Evolutionary conservation across 2,329 filamentous ascomycete genomes (phyloP).

Genomic region (Microcyclosporella mali): DNA sequence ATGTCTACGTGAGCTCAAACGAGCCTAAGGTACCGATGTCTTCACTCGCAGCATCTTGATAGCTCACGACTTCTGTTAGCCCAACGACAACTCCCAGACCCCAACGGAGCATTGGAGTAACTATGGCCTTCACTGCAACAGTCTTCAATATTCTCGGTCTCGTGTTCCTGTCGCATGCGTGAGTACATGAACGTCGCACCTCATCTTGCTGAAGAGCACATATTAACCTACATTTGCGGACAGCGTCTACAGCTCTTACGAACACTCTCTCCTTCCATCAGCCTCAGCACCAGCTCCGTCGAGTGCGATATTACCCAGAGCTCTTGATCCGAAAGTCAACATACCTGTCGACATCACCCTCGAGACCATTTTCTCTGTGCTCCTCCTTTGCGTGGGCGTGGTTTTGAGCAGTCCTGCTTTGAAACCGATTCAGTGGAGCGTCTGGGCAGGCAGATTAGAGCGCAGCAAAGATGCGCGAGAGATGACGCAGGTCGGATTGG

Average conservation of each 20-base stretch:
- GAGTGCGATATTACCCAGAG: conserved; percentile 28
- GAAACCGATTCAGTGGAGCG: conserved; percentile 76
- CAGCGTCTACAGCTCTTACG: conserved; percentile 94
- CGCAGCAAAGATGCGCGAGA: conserved; percentile 51
- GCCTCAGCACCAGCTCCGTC: conserved; percentile 36
- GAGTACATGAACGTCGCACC: conserved; percentile 41
- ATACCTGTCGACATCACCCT: conserved; percentile 82
- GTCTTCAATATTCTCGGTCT: conserved; percentile 68
- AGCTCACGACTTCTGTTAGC: too few species aligned
- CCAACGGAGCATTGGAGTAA: conserved; percentile 4
- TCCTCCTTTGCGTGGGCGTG: conserved; percentile 76
- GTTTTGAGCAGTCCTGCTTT: conserved; percentile 71
- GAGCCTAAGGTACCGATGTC: too few species aligned
- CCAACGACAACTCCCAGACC: background rate
- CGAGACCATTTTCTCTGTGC: conserved; percentile 74
- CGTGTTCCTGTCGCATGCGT: conserved; percentile 81
- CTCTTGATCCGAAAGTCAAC: conserved; percentile 28
- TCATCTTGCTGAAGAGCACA: conserved; percentile 5
- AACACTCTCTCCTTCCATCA: conserved; percentile 67
- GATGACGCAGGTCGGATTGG: conserved; percentile 59
- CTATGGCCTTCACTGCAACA: conserved; percentile 67
- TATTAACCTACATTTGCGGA: conserved; percentile 17
- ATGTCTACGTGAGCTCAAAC: too few species aligned
- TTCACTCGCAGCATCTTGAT: too few species aligned
- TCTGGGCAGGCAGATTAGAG: conserved; percentile 80